These are phyloP conservation scores for Stropharia rugosoannulata DNA, from an alignment of 768 basidiomycete species.

Conservation along the genomic window DNA sequence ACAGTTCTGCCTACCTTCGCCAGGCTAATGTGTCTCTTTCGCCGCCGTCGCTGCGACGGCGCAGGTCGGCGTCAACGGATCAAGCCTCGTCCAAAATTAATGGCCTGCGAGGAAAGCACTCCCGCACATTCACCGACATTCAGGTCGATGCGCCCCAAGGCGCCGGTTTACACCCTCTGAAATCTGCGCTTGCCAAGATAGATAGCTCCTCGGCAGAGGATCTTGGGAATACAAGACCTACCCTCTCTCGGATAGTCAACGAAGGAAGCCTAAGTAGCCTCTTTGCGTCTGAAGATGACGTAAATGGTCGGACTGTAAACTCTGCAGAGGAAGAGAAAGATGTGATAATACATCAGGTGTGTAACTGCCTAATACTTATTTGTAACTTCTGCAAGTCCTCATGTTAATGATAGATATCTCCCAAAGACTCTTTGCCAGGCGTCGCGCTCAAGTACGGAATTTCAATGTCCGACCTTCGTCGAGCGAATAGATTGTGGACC, in stretches of 20 bases:
- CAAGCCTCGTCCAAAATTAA: conserved; percentile 1
- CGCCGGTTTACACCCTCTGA: conserved; percentile 24
- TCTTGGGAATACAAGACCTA: conserved; percentile 37
- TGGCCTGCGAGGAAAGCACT: conserved; percentile 10
- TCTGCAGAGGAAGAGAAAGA: conserved; percentile 39
- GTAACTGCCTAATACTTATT: conserved; percentile 18
- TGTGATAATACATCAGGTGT: conserved; percentile 62
- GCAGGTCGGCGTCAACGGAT: conserved; percentile 19
- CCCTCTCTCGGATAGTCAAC: conserved; percentile 37
- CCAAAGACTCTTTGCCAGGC: conserved; percentile 80
- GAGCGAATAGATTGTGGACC: conserved; percentile 91
- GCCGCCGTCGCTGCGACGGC: conserved; percentile 19
- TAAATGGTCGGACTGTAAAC: conserved; percentile 13
- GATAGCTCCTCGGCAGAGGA: conserved; percentile 23
- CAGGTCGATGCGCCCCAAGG: conserved; percentile 14
- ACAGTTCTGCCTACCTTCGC: conserved; percentile 30
- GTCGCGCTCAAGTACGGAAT: conserved; percentile 91
- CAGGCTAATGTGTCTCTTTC: conserved; percentile 15
- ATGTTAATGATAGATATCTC: conserved; percentile 49
- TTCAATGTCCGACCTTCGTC: conserved; percentile 76
- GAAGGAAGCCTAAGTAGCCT: conserved; percentile 28
- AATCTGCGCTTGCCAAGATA: conserved; percentile 22
- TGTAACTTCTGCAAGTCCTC: conserved; percentile 3
- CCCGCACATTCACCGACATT: conserved; percentile 25
- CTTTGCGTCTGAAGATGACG: conserved; percentile 16